These are phyloP conservation scores for Myriosclerotinia curreyana DNA, from an alignment of 2,329 filamentous ascomycete species.

Conservation along the genomic window DNA sequence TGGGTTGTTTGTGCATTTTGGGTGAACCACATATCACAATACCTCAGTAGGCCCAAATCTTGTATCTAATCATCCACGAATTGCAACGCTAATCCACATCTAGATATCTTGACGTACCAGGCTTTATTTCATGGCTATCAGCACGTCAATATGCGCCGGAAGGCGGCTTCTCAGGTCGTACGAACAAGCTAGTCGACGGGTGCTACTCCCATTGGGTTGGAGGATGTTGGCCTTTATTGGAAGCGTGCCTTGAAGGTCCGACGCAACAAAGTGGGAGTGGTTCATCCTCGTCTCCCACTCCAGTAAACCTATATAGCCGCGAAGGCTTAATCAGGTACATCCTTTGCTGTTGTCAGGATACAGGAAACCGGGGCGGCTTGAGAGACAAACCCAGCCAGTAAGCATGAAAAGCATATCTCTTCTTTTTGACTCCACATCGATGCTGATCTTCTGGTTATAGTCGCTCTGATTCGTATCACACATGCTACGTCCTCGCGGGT, in stretches of 20 bases:
- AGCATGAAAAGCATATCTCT: conserved; percentile 41
- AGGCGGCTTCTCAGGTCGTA: conserved; percentile 87
- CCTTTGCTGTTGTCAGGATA: conserved; percentile 79
- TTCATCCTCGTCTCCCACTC: conserved; percentile 25
- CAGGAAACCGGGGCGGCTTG: conserved; percentile 69
- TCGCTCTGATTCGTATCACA: conserved; percentile 83
- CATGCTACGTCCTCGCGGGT: conserved; percentile 85
- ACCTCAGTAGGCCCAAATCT: conserved; percentile 54
- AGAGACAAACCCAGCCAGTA: conserved; percentile 92
- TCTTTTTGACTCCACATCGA: conserved; percentile 23
- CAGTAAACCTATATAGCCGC: conserved; percentile 66
- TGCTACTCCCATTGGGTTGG: conserved; percentile 99
- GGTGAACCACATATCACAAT: conserved; percentile 74
- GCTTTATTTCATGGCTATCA: conserved; percentile 82
- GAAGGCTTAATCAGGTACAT: conserved; percentile 88
- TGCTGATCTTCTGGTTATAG: conserved; percentile 44
- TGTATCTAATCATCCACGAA: conserved; percentile 18
- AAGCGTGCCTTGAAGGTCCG: conserved; percentile 65
- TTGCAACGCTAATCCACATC: conserved; percentile 28
- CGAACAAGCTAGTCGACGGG: conserved; percentile 96
- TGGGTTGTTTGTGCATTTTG: conserved; percentile 84
- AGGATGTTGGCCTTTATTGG: conserved; percentile 86
- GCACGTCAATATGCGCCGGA: conserved; percentile 87
- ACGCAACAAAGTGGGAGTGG: conserved; percentile 1
- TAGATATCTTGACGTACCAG: conserved; percentile 72